Percentiles rank a stretch among this genome's conserved stretches.
phyloP scores from a whole-genome alignment of 208 protist species.

The Trichomonas tenax region DNA sequence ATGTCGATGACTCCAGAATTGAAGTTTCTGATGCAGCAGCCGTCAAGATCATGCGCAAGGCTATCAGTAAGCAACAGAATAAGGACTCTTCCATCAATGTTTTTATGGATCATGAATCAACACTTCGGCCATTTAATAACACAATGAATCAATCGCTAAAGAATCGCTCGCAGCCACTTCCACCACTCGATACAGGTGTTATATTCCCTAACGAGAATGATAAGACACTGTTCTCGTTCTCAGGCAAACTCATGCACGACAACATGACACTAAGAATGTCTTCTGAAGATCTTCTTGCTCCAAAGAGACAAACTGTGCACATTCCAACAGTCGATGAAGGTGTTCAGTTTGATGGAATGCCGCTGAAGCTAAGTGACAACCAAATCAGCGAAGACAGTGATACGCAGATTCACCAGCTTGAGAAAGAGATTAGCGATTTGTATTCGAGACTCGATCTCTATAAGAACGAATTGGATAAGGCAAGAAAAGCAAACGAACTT shows the following conservation, averaged over 20 bases:
- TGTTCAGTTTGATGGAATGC: not conserved
- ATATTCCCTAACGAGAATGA: not conserved
- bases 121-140: not conserved
- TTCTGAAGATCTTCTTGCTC: not conserved
- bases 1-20: not conserved
- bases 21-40: not conserved
- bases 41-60: not conserved
- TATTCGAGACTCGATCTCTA: not conserved
- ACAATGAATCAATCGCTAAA: not conserved
- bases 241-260: not conserved
- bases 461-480: not conserved
- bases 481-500: not conserved
- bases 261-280: not conserved
- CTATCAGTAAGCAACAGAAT: not conserved
- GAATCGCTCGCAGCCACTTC: not conserved
- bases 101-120: not conserved
- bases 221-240: not conserved
- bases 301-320: not conserved
- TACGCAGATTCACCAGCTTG: not conserved
- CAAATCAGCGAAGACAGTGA: not conserved
- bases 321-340: not conserved
- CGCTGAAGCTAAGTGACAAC: too few relatives aligned
- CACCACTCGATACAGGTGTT: not conserved
- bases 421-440: not conserved
- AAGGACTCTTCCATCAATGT: not conserved